Evolutionary conservation across 768 basidiomycete species (phyloP).

Genomic region (Mycena pura): DNA sequence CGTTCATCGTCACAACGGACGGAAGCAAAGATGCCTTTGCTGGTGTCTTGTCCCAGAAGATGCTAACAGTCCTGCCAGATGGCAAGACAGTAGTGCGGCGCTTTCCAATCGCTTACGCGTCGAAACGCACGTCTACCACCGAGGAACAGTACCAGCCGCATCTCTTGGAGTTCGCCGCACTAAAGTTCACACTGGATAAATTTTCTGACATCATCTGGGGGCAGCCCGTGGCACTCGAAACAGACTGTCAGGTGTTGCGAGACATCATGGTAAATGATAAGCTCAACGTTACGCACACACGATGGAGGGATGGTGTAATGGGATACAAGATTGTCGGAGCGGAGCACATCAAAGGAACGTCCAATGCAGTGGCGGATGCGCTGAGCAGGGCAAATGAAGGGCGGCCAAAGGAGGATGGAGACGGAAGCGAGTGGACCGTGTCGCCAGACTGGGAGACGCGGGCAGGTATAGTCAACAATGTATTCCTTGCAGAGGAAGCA

Average conservation of each 20-base stretch:
- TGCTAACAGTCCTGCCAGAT: conserved; percentile 20
- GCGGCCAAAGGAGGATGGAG: too few relatives aligned
- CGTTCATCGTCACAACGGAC: conserved; percentile 43
- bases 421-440: too few relatives aligned
- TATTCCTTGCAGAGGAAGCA: neutral
- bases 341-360: conserved; percentile 27
- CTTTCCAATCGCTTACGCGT: conserved; percentile 39
- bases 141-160: too few relatives aligned
- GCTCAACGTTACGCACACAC: too few relatives aligned
- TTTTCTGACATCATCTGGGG: too few relatives aligned
- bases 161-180: too few relatives aligned
- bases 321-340: conserved; percentile 29
- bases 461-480: conserved; percentile 19
- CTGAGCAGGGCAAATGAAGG: too few relatives aligned
- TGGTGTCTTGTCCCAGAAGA: conserved; percentile 36
- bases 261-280: conserved; percentile 34
- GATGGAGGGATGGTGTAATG: conserved; percentile 39
- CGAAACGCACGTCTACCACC: conserved; percentile 34
- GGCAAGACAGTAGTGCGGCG: conserved; percentile 23
- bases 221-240: conserved; percentile 42
- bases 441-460: too few relatives aligned
- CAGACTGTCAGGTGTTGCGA: conserved; percentile 41
- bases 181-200: too few relatives aligned
- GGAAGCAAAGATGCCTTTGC: conserved; percentile 41
- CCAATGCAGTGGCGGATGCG: conserved; percentile 29